Percentiles rank a stretch among this genome's conserved stretches.
Conservation (phyloP, 177 flowering plant genomes). For the Vitis hybrid region DNA sequence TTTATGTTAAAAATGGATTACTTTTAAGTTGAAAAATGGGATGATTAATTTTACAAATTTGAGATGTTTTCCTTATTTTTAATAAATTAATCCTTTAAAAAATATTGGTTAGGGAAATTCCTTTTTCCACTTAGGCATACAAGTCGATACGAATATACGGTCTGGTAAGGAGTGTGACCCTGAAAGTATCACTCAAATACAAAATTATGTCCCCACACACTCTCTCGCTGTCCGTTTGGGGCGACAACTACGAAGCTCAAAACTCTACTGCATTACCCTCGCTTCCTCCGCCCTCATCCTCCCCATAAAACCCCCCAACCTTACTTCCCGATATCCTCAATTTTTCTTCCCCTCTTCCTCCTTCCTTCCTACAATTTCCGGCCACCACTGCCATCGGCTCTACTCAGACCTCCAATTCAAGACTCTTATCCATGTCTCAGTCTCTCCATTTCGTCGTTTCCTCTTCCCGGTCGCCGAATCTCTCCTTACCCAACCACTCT, state of each 20-base stretch:
- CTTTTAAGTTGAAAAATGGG: no score
- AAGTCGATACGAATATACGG: no score
- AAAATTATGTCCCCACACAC: no score
- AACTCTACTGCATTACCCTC: not conserved
- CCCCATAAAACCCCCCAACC: not conserved
- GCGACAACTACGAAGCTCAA: conserved; percentile 4
- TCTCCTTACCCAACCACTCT: conserved; percentile 12
- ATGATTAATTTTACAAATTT: no score
- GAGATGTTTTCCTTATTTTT: no score
- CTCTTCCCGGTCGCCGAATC: conserved; percentile 12
- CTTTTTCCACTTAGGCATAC: no score
- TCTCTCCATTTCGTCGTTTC: conserved; percentile 30
- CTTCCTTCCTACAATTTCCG: conserved; percentile 1
- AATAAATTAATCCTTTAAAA: no score
- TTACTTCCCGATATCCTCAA: no score
- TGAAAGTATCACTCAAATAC: no score
- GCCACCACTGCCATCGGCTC: not conserved
- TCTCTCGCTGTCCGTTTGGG: not conserved
- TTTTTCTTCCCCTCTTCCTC: not conserved
- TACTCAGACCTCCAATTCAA: not conserved
- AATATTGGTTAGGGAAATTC: no score
- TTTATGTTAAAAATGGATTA: no score
- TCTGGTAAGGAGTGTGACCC: no score
- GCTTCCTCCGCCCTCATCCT: not conserved
- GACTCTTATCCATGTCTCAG: conserved; percentile 27